Percentiles rank a stretch among this genome's conserved stretches.
These are phyloP conservation scores for Fraxinus platypoda DNA, from an alignment of 305 asterid species.

Conservation along the genomic window DNA sequence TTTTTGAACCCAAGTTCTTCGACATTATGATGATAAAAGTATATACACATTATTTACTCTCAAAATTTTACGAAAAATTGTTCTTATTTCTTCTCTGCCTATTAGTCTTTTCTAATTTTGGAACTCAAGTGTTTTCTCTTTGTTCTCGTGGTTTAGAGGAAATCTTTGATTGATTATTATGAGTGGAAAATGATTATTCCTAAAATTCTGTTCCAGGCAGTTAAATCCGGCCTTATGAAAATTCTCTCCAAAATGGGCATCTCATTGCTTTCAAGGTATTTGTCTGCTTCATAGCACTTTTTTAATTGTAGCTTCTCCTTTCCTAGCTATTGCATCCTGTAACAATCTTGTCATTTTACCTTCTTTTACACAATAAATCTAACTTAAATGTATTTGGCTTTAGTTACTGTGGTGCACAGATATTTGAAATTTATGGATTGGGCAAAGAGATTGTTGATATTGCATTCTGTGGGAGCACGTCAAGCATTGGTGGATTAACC, in stretches of 20 bases:
- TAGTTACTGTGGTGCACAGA: constrained; percentile 98
- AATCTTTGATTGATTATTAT: constrained; percentile 9
- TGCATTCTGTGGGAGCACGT: constrained; percentile 90
- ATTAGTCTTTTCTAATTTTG: not conserved
- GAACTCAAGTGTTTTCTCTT: not conserved
- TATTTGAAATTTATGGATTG: constrained; percentile 93
- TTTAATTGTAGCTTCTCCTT: constrained; percentile 10
- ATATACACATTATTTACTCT: not conserved
- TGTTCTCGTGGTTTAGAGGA: not conserved
- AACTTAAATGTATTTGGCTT: constrained; percentile 32
- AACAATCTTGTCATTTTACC: not conserved
- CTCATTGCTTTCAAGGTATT: constrained; percentile 92
- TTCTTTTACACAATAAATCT: constrained; percentile 16
- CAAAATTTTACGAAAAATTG: not conserved
- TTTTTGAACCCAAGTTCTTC: not conserved
- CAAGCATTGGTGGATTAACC: constrained; percentile 93
- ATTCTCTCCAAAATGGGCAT: constrained; percentile 99
- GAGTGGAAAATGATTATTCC: constrained; percentile 10
- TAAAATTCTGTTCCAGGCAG: constrained; percentile 58
- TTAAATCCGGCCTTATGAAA: constrained; percentile 80
- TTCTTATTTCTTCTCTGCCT: not conserved
- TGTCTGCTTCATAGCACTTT: constrained; percentile 11
- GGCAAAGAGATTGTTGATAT: constrained; percentile 77
- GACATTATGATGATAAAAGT: not conserved
- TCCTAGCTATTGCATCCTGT: not conserved